These are phyloP conservation scores for Pezicula radicicola DNA, from an alignment of 2,329 filamentous ascomycete species.

Conservation along the genomic window DNA sequence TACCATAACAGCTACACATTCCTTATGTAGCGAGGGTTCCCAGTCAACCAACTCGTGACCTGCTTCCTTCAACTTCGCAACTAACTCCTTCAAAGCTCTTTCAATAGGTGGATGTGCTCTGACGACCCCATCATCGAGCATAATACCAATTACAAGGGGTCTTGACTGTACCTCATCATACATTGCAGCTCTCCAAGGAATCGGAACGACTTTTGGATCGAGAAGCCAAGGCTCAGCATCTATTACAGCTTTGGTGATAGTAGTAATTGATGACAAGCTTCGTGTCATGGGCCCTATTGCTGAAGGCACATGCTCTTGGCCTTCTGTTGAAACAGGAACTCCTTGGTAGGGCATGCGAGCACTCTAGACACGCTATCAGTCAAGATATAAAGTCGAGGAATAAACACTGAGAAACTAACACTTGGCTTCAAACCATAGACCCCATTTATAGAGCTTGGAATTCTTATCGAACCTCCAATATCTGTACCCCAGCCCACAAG, in stretches of 20 bases:
- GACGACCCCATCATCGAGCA: slow-evolving; percentile 51
- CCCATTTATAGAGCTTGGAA: slow-evolving; percentile 44
- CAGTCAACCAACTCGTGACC: slow-evolving; percentile 55
- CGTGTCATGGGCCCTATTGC: slow-evolving; percentile 58
- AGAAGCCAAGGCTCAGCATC: slow-evolving; percentile 47
- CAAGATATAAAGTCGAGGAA: not conserved
- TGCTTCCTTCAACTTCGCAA: slow-evolving; percentile 34
- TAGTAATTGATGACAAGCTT: slow-evolving; percentile 44
- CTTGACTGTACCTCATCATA: slow-evolving; percentile 38
- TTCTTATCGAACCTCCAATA: slow-evolving; percentile 48
- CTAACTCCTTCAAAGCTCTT: slow-evolving; percentile 38
- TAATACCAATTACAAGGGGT: slow-evolving; percentile 46
- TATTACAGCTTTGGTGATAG: slow-evolving; percentile 45
- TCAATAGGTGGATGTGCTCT: slow-evolving; percentile 50
- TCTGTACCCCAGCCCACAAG: slow-evolving; percentile 48
- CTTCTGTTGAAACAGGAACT: slow-evolving; percentile 58
- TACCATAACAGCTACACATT: slow-evolving; percentile 55
- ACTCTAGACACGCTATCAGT: slow-evolving; percentile 36
- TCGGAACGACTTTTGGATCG: slow-evolving; percentile 50
- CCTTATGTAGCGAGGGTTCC: slow-evolving; percentile 46
- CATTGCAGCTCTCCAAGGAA: slow-evolving; percentile 48
- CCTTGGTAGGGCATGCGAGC: slow-evolving; percentile 54
- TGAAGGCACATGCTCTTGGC: slow-evolving; percentile 62
- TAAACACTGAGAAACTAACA: slow-evolving; percentile 22
- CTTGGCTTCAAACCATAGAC: slow-evolving; percentile 47